A percentile compares a stretch with the other conserved stretches of the same genome.
phyloP scores from a whole-genome alignment of 2,329 filamentous ascomycete genomes.

The Talaromyces piceae region DNA sequence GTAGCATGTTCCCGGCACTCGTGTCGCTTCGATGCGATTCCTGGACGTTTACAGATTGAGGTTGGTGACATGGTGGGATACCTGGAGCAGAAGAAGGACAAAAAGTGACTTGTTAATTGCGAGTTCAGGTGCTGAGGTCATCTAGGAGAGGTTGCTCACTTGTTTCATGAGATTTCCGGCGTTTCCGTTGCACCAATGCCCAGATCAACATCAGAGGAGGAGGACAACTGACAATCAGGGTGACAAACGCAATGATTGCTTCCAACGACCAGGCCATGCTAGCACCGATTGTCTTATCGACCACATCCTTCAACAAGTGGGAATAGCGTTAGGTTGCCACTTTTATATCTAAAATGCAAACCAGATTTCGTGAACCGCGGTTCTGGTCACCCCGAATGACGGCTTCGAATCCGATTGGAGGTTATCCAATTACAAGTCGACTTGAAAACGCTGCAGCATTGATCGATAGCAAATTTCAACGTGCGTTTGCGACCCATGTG shows the following conservation, averaged over 20 bases:
- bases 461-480: not conserved
- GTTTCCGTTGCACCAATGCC: not conserved
- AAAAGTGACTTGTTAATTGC: not conserved
- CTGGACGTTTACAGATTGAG: not conserved
- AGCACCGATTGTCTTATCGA: not conserved
- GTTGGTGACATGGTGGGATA: not conserved
- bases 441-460: not conserved
- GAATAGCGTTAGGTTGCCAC: not conserved
- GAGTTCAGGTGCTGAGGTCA: not conserved
- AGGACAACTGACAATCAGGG: not conserved
- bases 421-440: not conserved
- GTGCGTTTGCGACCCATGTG: not conserved
- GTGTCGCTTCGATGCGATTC: not conserved
- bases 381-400: not conserved
- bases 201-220: constrained; percentile 1
- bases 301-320: not conserved
- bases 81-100: not conserved
- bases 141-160: not conserved
- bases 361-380: not conserved
- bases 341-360: not conserved
- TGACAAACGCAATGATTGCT: not conserved
- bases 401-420: not conserved
- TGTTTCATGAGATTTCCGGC: not conserved
- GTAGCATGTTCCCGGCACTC: not conserved
- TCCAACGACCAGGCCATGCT: constrained; percentile 5